Evolutionary conservation across 441 rosid genomes (phyloP), one percentile per base, ranked within the genome.

Genomic region (Arabidopsis hybrid): DNA sequence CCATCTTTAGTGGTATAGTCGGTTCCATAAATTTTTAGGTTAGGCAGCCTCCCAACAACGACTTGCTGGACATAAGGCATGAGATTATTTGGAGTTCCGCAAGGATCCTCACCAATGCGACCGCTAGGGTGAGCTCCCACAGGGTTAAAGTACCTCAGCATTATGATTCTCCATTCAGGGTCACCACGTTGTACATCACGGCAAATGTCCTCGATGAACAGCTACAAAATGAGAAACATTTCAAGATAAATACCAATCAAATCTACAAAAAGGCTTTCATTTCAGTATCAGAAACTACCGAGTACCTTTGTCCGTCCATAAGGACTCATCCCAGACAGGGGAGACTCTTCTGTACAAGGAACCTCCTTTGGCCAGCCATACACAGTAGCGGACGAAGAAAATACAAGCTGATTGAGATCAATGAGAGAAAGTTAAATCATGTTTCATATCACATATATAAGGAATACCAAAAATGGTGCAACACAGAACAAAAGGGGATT

Each of bases 1-100:
- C 99, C 99, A 77, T 95, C 99, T 79, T 84, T 88, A 4, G 99
- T 92, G 46, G 81, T 57, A 76, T 95, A 95, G 75, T 95, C 99
- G 45, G 71, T 86, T 79, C 99, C 97, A 77, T 76, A 95, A 11
- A 95, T 88, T 16, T 91, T 89, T 34, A 95, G 76, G 47, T 88
- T 88, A 35, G 91, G 88, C 10, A 90, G 87, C 82, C 99, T 88
- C 38, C 97, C 96, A 65, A 95, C 97, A 61, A 92, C 97, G 75
- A 95, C 96, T 85, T 95, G 99, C 81, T 92, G 97, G 78, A 92
- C 93, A 57, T 86, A 95, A 60, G 99, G 99, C 99, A 95, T 95
- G 79, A 95, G 97, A 80, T 95, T 95, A 83, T 95, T 95, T 32
- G 99, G 99, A 78, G 85, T 84, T 60, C 97, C 99, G 68, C 84